Evolutionary conservation across 352 stramenopile genomes (phyloP), one percentile per base, ranked within the genome.

Genomic region (Globisporangium carolinianum): DNA sequence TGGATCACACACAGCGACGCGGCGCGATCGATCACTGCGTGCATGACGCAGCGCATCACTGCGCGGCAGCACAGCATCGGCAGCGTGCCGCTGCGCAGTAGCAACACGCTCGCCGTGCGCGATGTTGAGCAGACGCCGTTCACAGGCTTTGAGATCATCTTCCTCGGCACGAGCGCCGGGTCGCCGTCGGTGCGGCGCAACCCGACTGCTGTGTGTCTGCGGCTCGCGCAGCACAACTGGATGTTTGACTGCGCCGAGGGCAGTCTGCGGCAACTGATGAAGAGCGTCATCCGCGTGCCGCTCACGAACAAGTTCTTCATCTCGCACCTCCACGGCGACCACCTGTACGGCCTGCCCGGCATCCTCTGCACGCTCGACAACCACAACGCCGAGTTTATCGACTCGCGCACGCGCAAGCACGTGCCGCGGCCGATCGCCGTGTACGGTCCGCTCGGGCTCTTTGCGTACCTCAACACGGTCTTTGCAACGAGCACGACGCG

Each of bases 211-310:
- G 54, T 88, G 37, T 89, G 82, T 63, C 47, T 89, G 57, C 76
- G 79, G 1, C 63, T 89, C 11, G 71, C 72, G 14, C 82, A 85
- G 47, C 72, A 69, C 41, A 93, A 87, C 57, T 96, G 84, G 83
- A 89, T 96, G 73, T 94, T 96, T 54, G 87, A 96, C 68, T 94
- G 85, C 45, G 87, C 80, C 0, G 87, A 96, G 51, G 86, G 82
- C 15, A 90, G 79, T 55, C 59, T 91, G 47, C 69, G 79, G 5
- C 85, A 96, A 58, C 67, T 96, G 32, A 91, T 94, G 66, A 86
- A 86, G 59, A 91, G 75, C 56, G 72, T 73, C 8, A 75, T 92
- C 17, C 76, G 79, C 4, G 81, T 89, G 57, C 74, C 83, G 15
- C 69, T 82, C 12, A 89, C 79, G 5, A 87, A 83, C 63, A 86